Conservation (phyloP, 108 stramenopile genomes). For the Skeletonema tropicum region DNA sequence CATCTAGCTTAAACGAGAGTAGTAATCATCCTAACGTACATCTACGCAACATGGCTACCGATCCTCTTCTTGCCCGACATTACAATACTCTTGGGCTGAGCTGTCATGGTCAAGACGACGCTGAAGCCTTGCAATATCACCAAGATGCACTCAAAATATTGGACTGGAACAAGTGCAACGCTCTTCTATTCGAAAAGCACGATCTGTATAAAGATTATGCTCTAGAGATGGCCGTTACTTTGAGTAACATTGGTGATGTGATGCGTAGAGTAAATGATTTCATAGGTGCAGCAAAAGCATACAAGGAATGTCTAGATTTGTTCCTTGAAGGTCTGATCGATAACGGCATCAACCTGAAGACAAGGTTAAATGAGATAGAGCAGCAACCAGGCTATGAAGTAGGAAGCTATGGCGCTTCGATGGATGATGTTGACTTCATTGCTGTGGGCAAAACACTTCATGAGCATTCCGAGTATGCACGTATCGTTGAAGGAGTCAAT, state of each 20-base stretch:
- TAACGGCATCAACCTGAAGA: neutral
- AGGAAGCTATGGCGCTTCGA: neutral
- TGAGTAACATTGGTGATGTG: constrained; percentile 2
- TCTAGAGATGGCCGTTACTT: constrained; percentile 17
- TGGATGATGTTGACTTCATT: neutral
- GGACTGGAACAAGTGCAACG: constrained; percentile 23
- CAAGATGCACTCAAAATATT: constrained; percentile 17
- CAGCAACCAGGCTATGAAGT: neutral
- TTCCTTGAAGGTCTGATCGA: constrained; percentile 18
- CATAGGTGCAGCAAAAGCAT: constrained; percentile 13
- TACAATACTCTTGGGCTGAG: neutral
- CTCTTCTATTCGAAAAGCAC: constrained; percentile 12
- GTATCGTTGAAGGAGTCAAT: neutral
- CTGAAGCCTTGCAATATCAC: constrained; percentile 7
- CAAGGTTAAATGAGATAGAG: constrained; percentile 2
- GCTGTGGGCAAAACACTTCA: neutral
- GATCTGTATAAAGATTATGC: neutral
- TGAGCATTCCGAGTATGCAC: constrained; percentile 1
- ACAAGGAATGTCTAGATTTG: constrained; percentile 18
- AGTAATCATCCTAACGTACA: neutral
- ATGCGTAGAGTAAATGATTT: constrained; percentile 23
- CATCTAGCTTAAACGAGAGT: no score
- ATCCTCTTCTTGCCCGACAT: neutral
- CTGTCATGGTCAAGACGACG: neutral
- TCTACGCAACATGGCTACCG: neutral